A percentile compares a stretch with the other conserved stretches of the same genome.
phyloP scores from a whole-genome alignment of 139 green algal species.

The Picochlorum sp. region DNA sequence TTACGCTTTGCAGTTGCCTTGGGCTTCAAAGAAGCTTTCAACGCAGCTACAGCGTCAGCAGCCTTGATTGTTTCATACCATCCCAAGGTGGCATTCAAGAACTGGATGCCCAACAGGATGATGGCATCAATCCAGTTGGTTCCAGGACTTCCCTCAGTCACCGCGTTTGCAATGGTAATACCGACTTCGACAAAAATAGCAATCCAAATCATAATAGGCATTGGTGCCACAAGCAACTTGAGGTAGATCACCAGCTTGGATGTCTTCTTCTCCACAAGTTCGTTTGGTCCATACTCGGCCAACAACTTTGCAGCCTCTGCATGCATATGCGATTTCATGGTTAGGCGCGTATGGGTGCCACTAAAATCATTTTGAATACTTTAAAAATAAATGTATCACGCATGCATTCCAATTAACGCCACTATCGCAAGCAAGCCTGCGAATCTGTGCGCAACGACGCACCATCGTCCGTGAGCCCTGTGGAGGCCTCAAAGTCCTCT shows the following conservation, averaged over 20 bases:
- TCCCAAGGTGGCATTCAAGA: conserved; percentile 70
- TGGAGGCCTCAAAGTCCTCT: not conserved
- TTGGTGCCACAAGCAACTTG: conserved; percentile 59
- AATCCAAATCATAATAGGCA: conserved; percentile 90
- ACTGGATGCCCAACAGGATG: conserved; percentile 76
- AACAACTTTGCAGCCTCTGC: conserved; percentile 60
- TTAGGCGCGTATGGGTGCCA: no score
- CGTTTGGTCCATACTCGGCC: conserved; percentile 52
- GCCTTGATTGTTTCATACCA: conserved; percentile 75
- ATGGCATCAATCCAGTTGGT: conserved; percentile 52
- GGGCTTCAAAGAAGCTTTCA: conserved; percentile 77
- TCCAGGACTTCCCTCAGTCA: conserved; percentile 10
- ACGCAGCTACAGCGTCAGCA: conserved; percentile 68
- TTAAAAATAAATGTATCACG: no score
- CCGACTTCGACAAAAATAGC: conserved; percentile 66
- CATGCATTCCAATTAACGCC: no score
- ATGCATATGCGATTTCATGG: not conserved
- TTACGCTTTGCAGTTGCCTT: conserved; percentile 67
- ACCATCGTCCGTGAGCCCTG: no score
- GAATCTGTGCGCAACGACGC: no score
- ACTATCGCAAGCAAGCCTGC: no score
- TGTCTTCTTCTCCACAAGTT: conserved; percentile 65
- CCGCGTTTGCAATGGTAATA: no score
- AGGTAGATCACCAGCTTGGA: conserved; percentile 52
- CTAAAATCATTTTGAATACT: no score